Evolutionary conservation across 768 basidiomycete genomes (phyloP).

Genomic region (Rhizopogon sp.): DNA sequence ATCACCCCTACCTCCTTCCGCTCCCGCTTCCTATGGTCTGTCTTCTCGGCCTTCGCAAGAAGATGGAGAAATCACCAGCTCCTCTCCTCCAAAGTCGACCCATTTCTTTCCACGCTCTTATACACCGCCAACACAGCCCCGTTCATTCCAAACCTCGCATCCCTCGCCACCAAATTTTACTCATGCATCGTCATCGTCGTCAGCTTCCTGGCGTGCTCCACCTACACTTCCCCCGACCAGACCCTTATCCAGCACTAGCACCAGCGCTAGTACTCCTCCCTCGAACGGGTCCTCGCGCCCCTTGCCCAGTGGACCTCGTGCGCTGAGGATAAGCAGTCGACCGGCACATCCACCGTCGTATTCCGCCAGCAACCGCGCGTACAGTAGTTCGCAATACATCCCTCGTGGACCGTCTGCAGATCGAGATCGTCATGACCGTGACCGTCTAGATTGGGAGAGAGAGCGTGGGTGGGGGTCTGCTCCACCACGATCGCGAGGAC

Average conservation of each 20-base stretch:
- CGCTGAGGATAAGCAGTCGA: constrained; percentile 27
- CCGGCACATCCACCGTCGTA: constrained; percentile 16
- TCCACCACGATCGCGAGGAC: constrained; percentile 23
- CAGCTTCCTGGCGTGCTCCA: constrained; percentile 23
- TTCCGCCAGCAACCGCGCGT: constrained; percentile 14
- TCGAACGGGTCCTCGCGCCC: constrained; percentile 23
- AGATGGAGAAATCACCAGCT: constrained; percentile 46
- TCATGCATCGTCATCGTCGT: constrained; percentile 15
- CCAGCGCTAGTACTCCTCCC: constrained; percentile 1
- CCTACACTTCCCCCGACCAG: constrained; percentile 26
- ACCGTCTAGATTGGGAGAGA: constrained; percentile 17
- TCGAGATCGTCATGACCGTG: constrained; percentile 42
- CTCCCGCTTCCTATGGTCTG: constrained; percentile 1
- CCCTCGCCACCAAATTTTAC: constrained; percentile 20
- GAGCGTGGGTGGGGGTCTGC: constrained; percentile 27
- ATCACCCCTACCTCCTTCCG: not conserved
- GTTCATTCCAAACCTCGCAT: constrained; percentile 33
- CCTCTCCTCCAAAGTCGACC: constrained; percentile 29
- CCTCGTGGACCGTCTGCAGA: constrained; percentile 52
- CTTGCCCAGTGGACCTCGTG: constrained; percentile 35
- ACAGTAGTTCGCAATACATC: constrained; percentile 28
- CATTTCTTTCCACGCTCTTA: constrained; percentile 32
- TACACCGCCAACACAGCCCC: constrained; percentile 44
- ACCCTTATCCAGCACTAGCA: constrained; percentile 14
- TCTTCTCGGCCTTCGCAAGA: constrained; percentile 37